Conservation (phyloP, 306 rosid species). For the Lagenaria siceraria region DNA sequence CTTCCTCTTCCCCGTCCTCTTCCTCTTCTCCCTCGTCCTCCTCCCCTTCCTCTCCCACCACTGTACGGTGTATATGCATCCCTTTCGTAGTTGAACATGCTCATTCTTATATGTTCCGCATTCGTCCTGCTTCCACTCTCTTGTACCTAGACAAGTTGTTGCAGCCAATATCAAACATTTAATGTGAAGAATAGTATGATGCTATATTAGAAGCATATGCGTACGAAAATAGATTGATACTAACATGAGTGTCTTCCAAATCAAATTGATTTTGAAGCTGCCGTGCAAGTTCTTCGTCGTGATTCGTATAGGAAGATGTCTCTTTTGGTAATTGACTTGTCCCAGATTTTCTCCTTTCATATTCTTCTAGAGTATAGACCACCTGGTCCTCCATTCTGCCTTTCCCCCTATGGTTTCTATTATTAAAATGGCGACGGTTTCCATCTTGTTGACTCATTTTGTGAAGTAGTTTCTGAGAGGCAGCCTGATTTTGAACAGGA, state of each 20-base stretch:
- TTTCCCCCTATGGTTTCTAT: constrained; percentile 45
- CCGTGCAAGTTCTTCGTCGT: constrained; percentile 70
- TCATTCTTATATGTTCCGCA: constrained; percentile 58
- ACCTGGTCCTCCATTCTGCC: constrained; percentile 44
- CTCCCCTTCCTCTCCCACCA: constrained; percentile 30
- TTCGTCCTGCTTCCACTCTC: constrained; percentile 19
- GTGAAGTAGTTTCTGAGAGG: constrained; percentile 81
- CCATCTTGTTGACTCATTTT: constrained; percentile 45
- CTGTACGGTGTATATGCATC: constrained; percentile 23
- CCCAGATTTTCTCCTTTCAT: constrained; percentile 48
- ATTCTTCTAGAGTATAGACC: constrained; percentile 60
- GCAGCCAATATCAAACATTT: constrained; percentile 9
- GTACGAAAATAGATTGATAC: constrained; percentile 3
- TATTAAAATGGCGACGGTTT: constrained; percentile 22
- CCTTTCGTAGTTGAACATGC: constrained; percentile 60
- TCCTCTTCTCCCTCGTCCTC: constrained; percentile 26
- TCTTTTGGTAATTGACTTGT: constrained; percentile 18
- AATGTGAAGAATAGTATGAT: not conserved
- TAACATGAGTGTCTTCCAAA: constrained; percentile 54
- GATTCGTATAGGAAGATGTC: constrained; percentile 16
- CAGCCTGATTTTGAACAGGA: constrained; percentile 90
- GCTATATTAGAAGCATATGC: not conserved
- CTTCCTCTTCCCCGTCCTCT: constrained; percentile 12
- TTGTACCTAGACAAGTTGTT: constrained; percentile 30
- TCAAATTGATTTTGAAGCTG: constrained; percentile 68